phyloP scores from a whole-genome alignment of 495 filamentous ascomycete genomes.

The Peziza echinospora region DNA sequence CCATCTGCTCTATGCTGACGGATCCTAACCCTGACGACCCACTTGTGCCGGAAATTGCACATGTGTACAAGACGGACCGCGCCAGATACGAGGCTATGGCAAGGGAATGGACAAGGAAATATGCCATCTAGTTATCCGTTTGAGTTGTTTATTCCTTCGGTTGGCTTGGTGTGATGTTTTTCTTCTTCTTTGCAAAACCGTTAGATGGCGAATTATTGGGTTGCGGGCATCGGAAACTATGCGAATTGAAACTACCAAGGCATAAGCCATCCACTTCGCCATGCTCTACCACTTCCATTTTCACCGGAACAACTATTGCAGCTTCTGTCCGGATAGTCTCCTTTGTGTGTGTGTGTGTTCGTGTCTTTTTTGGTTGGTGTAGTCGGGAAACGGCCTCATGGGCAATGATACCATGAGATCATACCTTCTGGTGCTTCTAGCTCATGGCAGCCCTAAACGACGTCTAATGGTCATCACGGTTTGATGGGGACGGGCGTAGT shows the following conservation, averaged over 20 bases:
- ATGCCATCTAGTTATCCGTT: constrained; percentile 60
- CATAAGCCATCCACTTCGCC: neutral
- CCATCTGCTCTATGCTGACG: constrained; percentile 99
- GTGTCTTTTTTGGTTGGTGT: neutral
- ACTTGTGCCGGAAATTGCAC: constrained; percentile 92
- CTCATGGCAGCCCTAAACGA: no score
- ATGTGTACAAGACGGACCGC: constrained; percentile 98
- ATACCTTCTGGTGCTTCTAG: neutral
- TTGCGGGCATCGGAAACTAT: neutral
- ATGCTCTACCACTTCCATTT: neutral
- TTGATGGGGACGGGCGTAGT: neutral
- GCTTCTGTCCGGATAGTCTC: neutral
- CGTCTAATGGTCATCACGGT: no score
- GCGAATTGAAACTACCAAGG: neutral
- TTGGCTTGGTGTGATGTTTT: neutral
- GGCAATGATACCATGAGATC: neutral
- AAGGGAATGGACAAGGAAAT: constrained; percentile 96
- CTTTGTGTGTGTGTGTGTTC: no score
- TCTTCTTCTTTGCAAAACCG: neutral
- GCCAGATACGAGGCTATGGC: constrained; percentile 88
- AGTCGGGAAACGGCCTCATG: neutral
- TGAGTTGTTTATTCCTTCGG: neutral
- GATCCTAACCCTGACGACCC: constrained; percentile 98
- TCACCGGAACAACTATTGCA: neutral
- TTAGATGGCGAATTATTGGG: neutral